phyloP scores from a whole-genome alignment of 495 filamentous ascomycete species.

The Jackrogersella multiformis region DNA sequence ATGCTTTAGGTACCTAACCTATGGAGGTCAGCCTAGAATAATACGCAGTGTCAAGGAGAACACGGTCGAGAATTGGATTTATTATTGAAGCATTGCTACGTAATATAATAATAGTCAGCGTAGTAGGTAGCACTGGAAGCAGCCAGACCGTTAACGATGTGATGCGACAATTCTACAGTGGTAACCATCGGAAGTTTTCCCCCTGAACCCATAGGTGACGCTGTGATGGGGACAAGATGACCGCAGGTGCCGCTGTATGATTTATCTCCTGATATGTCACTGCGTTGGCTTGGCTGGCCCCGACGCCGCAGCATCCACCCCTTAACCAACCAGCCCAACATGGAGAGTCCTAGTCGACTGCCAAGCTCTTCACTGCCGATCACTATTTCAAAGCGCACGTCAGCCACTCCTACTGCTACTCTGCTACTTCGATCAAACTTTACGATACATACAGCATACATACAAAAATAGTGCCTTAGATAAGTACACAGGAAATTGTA shows the following conservation, averaged over 20 bases:
- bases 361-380: slow-evolving; percentile 35
- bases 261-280: slow-evolving; percentile 4
- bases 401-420: slow-evolving; percentile 6
- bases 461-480: neutral
- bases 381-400: slow-evolving; percentile 28
- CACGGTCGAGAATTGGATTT: neutral
- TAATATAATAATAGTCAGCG: slow-evolving; percentile 8
- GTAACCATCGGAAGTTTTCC: slow-evolving; percentile 11
- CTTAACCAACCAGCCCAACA: slow-evolving; percentile 5
- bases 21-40: neutral
- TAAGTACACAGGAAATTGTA: slow-evolving; percentile 5
- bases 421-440: neutral
- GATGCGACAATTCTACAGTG: slow-evolving; percentile 14
- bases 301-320: slow-evolving; percentile 6
- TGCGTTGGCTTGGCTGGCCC: slow-evolving; percentile 4
- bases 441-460: slow-evolving; percentile 3
- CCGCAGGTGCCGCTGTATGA: neutral
- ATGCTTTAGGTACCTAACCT: no score
- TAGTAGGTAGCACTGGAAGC: neutral
- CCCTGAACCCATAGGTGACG: neutral
- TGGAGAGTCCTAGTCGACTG: slow-evolving; percentile 10
- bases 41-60: neutral
- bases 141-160: slow-evolving; percentile 4
- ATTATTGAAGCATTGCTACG: slow-evolving; percentile 2
- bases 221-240: slow-evolving; percentile 18